These are phyloP conservation scores for Parastagonospora avenae DNA, from an alignment of 2,329 filamentous ascomycete genomes.

Conservation along the genomic window DNA sequence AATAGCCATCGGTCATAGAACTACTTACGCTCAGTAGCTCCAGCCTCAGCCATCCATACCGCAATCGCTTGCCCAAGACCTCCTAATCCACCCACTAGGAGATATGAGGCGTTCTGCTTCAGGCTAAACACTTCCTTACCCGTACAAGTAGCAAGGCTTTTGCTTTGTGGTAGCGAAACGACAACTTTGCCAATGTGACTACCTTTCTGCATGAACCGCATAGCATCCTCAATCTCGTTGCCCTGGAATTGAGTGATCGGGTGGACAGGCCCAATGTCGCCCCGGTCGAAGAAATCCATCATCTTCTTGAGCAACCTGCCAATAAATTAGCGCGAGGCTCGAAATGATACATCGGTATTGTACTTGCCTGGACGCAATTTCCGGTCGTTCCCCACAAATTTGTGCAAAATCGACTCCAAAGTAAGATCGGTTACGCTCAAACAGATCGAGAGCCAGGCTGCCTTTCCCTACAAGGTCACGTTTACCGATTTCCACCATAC, in stretches of 20 bases:
- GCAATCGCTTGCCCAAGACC: too few relatives aligned
- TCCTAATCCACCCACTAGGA: too few relatives aligned
- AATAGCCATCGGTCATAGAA: too few relatives aligned
- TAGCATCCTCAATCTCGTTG: slow-evolving; percentile 28
- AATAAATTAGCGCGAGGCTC: too few relatives aligned
- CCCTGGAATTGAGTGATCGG: slow-evolving; percentile 22
- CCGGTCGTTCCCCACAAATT: background rate
- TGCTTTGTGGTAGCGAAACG: too few relatives aligned
- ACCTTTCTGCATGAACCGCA: slow-evolving; percentile 41
- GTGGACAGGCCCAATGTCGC: slow-evolving; percentile 9
- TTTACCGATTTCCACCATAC: slow-evolving; percentile 27
- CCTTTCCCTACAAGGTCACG: slow-evolving; percentile 17
- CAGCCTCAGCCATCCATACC: too few relatives aligned
- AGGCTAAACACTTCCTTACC: too few relatives aligned
- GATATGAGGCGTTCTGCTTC: too few relatives aligned
- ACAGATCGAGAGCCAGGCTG: slow-evolving; percentile 4
- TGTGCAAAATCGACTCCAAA: background rate
- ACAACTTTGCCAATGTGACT: slow-evolving; percentile 51
- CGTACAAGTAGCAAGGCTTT: too few relatives aligned
- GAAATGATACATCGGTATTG: background rate
- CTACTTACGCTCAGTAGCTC: too few relatives aligned
- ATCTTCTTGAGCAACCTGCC: background rate
- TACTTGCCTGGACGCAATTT: too few relatives aligned
- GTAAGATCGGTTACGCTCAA: slow-evolving; percentile 1
- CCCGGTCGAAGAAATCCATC: slow-evolving; percentile 5